phyloP scores from a whole-genome alignment of 2,329 filamentous ascomycete genomes.

The Colletotrichum spinosum region DNA sequence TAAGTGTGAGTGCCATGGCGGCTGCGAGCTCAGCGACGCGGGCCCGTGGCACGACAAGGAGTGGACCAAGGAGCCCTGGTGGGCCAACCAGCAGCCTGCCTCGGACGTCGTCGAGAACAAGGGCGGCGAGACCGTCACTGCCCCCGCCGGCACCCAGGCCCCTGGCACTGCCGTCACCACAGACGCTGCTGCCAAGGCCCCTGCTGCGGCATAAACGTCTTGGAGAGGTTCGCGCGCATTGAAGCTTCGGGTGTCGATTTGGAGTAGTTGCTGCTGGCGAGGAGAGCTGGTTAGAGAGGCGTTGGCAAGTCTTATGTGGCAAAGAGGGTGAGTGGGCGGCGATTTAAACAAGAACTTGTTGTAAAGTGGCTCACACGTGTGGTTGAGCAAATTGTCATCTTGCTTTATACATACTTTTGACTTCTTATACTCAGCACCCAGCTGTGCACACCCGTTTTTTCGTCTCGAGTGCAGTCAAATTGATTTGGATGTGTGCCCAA shows the following conservation, averaged over 20 bases:
- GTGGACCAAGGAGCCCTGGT: constrained; percentile 75
- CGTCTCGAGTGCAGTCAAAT: too few species aligned
- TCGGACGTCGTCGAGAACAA: constrained; percentile 52
- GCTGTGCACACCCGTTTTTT: too few species aligned
- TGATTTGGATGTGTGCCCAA: background rate
- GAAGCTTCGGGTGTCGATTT: constrained; percentile 12
- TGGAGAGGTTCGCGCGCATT: background rate
- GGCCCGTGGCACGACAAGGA: constrained; percentile 87
- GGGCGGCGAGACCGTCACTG: constrained; percentile 51
- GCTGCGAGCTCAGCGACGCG: constrained; percentile 87
- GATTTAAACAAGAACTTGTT: constrained; percentile 35
- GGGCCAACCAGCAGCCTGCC: constrained; percentile 63
- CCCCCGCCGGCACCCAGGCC: constrained; percentile 44
- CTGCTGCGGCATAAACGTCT: constrained; percentile 47
- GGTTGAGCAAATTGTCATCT: constrained; percentile 15
- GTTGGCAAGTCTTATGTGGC: constrained; percentile 22
- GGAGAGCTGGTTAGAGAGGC: constrained; percentile 35
- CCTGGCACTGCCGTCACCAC: constrained; percentile 45
- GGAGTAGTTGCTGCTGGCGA: constrained; percentile 32
- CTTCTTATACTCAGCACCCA: background rate
- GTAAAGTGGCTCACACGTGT: constrained; percentile 28
- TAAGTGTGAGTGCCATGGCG: constrained; percentile 81
- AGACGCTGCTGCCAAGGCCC: constrained; percentile 50
- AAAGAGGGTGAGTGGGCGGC: constrained; percentile 11
- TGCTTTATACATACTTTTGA: constrained; percentile 31